Percentiles rank a stretch among this genome's conserved stretches.
Conservation (phyloP, 306 rosid species). For the Rosa lucieae region DNA sequence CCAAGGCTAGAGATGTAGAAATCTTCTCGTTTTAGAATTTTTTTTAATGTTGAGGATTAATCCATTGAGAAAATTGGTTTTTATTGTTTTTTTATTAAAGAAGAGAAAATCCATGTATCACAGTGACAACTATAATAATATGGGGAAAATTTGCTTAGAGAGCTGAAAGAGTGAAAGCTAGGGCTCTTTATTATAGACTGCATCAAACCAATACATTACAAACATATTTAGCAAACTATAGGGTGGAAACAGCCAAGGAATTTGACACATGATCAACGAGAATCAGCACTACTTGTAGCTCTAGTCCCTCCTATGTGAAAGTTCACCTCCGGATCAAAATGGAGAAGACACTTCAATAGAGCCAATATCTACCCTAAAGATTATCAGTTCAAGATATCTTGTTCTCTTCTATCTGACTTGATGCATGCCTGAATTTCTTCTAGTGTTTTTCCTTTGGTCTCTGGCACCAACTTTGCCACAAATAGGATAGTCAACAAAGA, state of each 20-base stretch:
- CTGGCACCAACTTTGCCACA: conserved; percentile 75
- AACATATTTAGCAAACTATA: neutral
- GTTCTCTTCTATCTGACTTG: conserved; percentile 31
- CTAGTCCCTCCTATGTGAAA: neutral
- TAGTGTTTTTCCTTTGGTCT: conserved; percentile 90
- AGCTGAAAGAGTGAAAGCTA: conserved; percentile 4
- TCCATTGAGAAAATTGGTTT: no score
- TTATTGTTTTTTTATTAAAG: no score
- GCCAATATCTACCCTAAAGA: neutral
- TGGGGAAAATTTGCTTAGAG: neutral
- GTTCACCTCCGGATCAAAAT: conserved; percentile 17
- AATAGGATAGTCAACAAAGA: conserved; percentile 65
- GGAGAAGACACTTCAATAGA: neutral
- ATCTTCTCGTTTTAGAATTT: no score
- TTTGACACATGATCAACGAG: neutral
- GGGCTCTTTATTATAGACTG: neutral
- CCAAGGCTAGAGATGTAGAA: no score
- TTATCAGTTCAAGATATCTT: conserved; percentile 11
- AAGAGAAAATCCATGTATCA: neutral
- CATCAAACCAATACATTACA: neutral
- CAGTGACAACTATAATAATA: neutral
- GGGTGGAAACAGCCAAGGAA: neutral
- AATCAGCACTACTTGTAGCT: neutral
- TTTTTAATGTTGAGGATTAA: no score
- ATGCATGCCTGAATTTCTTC: conserved; percentile 81